These are phyloP conservation scores for Emergomyces orientalis DNA, from an alignment of 2,329 filamentous ascomycete genomes.

Conservation along the genomic window DNA sequence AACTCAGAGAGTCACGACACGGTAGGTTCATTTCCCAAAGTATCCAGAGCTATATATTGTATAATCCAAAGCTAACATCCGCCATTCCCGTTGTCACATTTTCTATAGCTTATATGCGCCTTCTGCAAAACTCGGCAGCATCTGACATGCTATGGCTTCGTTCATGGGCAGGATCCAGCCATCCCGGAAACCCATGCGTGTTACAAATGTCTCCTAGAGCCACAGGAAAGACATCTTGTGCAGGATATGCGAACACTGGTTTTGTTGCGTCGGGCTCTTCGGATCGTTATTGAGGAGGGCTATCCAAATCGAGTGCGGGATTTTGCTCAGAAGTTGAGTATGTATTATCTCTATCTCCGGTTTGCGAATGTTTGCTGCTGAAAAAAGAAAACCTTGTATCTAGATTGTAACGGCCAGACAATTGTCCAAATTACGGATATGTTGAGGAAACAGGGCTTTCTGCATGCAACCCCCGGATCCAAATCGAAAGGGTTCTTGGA, in stretches of 20 bases:
- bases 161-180: conserved; percentile 27
- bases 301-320: conserved; percentile 20
- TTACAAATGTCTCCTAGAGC: conserved; percentile 37
- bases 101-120: conserved; percentile 38
- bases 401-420: conserved; percentile 26
- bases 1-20: conserved; percentile 32
- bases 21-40: conserved; percentile 25
- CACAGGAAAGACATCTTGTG: conserved; percentile 21
- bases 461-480: conserved; percentile 24
- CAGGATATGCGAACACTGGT: conserved; percentile 23
- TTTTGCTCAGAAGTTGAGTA: conserved; percentile 27
- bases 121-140: conserved; percentile 41
- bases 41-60: too few relatives aligned
- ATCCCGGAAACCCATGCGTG: conserved; percentile 38
- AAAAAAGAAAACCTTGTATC: background rate
- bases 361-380: background rate
- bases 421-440: conserved; percentile 24
- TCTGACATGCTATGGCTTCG: conserved; percentile 39
- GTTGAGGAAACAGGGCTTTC: conserved; percentile 21
- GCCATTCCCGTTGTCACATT: conserved; percentile 11
- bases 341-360: conserved; percentile 10
- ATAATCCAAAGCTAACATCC: background rate
- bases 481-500: conserved; percentile 24
- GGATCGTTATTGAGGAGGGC: conserved; percentile 24
- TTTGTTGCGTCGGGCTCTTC: conserved; percentile 23